Evolutionary conservation across 768 basidiomycete genomes (phyloP).

Genomic region (Rhizopogon salebrosus): DNA sequence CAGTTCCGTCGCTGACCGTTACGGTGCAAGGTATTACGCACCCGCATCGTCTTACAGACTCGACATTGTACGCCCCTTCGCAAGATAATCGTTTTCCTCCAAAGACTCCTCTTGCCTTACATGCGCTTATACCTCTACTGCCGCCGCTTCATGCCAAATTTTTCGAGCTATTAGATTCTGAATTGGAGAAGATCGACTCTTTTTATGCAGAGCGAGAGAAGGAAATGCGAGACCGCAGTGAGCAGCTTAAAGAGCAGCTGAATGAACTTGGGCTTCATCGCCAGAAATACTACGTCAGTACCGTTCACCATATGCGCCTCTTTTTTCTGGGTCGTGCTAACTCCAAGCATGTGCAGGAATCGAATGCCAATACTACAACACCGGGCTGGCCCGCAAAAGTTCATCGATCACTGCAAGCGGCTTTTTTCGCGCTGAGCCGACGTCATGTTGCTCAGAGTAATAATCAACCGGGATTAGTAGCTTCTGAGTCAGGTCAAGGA

Average conservation of each 20-base stretch:
- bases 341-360: background rate
- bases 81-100: constrained; percentile 5
- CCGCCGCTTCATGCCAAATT: constrained; percentile 62
- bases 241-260: constrained; percentile 61
- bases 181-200: constrained; percentile 79
- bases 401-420: constrained; percentile 1
- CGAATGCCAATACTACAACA: background rate
- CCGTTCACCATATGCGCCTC: background rate
- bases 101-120: constrained; percentile 29
- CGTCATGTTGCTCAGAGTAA: background rate
- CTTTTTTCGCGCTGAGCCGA: constrained; percentile 4
- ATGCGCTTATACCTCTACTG: constrained; percentile 48
- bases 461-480: background rate
- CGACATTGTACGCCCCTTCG: constrained; percentile 10
- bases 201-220: constrained; percentile 76
- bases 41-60: constrained; percentile 4
- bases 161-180: constrained; percentile 69
- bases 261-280: constrained; percentile 69
- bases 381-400: constrained; percentile 11
- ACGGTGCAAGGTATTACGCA: background rate
- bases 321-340: background rate
- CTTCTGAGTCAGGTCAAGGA: constrained; percentile 10
- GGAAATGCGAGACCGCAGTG: constrained; percentile 46
- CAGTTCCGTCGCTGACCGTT: constrained; percentile 12
- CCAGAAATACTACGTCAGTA: constrained; percentile 49